Base-by-base conservation (phyloP, 371 early-diverging fungal species). In the Actinomucor elegans region DNA sequence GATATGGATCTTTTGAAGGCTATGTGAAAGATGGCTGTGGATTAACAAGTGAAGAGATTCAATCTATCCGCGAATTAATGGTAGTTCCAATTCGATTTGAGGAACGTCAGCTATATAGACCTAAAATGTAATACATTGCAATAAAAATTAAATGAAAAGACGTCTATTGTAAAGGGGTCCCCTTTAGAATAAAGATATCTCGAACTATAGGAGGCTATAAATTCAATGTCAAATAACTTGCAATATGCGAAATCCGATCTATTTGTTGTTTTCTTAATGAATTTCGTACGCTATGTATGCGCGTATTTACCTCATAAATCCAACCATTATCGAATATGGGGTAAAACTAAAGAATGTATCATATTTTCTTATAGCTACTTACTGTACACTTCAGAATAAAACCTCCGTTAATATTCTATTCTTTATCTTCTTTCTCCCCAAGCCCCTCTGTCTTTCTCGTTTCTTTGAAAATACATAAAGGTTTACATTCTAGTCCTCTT, bases 61-160 rank as follows among this genome's bases (percentile, higher is more conserved):
- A 53, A 14, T 28, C 40, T 20, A 50, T 71, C 32, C 64, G 65
- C 17, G 41, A 64, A 20, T 17, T 64, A 20, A 64, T 71, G 71
- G 33, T 64, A 24, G 59, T 71, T 4, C 67, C 71, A 31, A 59
- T 71, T 35, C 55, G 59, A 21, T 63, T 67, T 36, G 71, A 71
- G 56, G 67, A 71, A 44, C 64, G 67, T 41, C 71, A 71, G 34
- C 41, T 71, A 18, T 64, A 59, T 48, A 53, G 71, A 55, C 58
- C 60, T n/a, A 63, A 52, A 27, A 51, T 63, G n/a, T 63, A 59
- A 42, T 35, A 48, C 26, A 35, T 48, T 27, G 35, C 35, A 35
- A 21, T 40, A 34, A 11, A 4, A 34, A n/a, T n/a, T 40, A 26
- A 24, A 41, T 41, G 41, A 26, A 26, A 23, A 41, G 41, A 26